Evolutionary conservation across 2,329 filamentous ascomycete genomes (phyloP).

Genomic region (Fusarium nurragi): DNA sequence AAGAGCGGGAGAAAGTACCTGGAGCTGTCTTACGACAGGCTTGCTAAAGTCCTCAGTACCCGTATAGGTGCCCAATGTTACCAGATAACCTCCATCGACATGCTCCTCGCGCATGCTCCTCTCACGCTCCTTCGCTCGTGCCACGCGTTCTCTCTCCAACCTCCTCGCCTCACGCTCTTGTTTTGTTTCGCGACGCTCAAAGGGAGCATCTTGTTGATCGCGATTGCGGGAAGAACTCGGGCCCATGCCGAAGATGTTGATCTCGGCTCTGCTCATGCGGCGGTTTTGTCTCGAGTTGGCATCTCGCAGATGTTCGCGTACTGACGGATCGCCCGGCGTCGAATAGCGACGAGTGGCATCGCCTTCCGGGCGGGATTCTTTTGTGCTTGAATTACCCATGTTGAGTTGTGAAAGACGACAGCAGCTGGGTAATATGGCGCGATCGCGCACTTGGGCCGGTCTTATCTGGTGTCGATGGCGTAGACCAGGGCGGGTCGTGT

Average conservation of each 20-base stretch:
- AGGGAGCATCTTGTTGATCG: constrained; percentile 55
- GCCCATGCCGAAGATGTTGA: constrained; percentile 57
- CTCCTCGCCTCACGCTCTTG: constrained; percentile 90
- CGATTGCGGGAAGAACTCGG: constrained; percentile 52
- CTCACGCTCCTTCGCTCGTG: constrained; percentile 84
- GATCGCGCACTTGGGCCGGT: constrained; percentile 30
- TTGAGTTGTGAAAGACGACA: constrained; percentile 12
- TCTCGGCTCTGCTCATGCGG: constrained; percentile 55
- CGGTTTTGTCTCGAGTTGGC: constrained; percentile 36
- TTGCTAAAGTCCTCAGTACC: constrained; percentile 95
- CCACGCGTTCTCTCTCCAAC: constrained; percentile 80
- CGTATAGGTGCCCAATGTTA: constrained; percentile 93
- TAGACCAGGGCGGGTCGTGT: constrained; percentile 5
- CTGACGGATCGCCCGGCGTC: constrained; percentile 37
- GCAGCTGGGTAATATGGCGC: constrained; percentile 22
- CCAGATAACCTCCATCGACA: constrained; percentile 92
- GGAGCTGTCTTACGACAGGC: constrained; percentile 83
- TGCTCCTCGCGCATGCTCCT: constrained; percentile 90
- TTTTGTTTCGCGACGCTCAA: constrained; percentile 82
- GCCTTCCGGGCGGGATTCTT: constrained; percentile 50
- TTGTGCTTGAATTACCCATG: constrained; percentile 55
- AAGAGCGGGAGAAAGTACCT: constrained; percentile 65
- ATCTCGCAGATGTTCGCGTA: constrained; percentile 37
- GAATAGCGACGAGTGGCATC: constrained; percentile 38
- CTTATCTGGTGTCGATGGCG: constrained; percentile 9